Percentiles rank a stretch among this genome's conserved stretches.
Conservation (phyloP, 371 early-diverging fungal genomes). For the Mortierella sp. region DNA sequence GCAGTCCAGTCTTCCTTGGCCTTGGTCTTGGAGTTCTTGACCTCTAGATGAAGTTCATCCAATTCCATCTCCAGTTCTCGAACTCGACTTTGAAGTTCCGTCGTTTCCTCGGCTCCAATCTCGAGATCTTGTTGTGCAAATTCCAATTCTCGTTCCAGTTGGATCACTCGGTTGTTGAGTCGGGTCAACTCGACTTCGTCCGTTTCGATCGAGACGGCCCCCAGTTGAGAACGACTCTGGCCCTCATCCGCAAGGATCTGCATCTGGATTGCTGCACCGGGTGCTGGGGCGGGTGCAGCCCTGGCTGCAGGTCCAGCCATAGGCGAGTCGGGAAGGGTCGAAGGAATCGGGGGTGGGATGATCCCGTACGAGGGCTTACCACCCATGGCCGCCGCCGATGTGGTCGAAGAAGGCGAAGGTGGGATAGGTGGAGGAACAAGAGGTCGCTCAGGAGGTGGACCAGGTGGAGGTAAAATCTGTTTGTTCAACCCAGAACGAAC, state of each 20-base stretch:
- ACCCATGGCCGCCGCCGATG: neutral
- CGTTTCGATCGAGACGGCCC: conserved; percentile 37
- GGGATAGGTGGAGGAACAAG: conserved; percentile 20
- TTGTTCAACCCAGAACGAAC: conserved; percentile 46
- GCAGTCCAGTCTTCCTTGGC: neutral
- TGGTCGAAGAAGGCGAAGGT: neutral
- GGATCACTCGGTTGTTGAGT: conserved; percentile 42
- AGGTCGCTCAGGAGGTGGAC: conserved; percentile 28
- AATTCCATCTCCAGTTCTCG: conserved; percentile 39
- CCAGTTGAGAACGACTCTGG: conserved; percentile 47
- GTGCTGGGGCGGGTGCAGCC: conserved; percentile 2
- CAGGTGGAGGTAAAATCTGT: conserved; percentile 35
- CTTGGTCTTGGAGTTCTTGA: neutral
- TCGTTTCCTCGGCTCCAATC: conserved; percentile 29
- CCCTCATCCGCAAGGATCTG: conserved; percentile 45
- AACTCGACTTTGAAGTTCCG: conserved; percentile 35
- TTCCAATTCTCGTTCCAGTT: conserved; percentile 47
- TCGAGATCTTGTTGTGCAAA: conserved; percentile 51
- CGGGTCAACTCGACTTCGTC: conserved; percentile 43
- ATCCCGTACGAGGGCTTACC: conserved; percentile 39
- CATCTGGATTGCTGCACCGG: conserved; percentile 41
- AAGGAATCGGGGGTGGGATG: conserved; percentile 47
- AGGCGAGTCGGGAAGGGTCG: conserved; percentile 6
- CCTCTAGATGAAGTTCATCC: conserved; percentile 9
- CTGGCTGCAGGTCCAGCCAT: neutral